These are phyloP conservation scores for Neurospora intermedia DNA, from an alignment of 495 filamentous ascomycete species.

Conservation along the genomic window DNA sequence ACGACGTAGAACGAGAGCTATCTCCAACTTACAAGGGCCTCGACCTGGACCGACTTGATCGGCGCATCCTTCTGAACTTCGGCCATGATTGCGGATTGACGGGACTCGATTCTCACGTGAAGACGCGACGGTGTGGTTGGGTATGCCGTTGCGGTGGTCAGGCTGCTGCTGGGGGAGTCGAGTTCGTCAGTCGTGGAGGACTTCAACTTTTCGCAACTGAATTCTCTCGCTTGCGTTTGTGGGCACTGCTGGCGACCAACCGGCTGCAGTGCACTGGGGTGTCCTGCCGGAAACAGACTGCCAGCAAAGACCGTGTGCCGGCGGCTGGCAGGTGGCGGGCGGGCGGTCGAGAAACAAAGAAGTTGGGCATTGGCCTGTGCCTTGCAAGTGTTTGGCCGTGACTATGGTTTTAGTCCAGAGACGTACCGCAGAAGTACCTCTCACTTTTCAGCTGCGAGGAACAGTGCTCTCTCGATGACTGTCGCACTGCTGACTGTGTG, in stretches of 20 bases:
- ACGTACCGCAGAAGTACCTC: not conserved
- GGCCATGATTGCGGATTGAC: constrained; percentile 25
- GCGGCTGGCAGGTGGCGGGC: not conserved
- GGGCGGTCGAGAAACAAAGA: not conserved
- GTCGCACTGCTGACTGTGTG: not conserved
- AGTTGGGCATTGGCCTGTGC: not conserved
- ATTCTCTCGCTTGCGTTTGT: constrained; percentile 25
- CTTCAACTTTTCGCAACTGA: constrained; percentile 12
- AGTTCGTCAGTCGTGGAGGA: constrained; percentile 2
- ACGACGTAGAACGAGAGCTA: not conserved
- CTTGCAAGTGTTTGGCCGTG: not conserved
- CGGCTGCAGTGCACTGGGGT: not conserved
- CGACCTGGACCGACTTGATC: constrained; percentile 71
- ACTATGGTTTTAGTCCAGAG: not conserved
- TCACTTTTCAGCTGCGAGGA: not conserved
- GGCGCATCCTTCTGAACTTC: constrained; percentile 47
- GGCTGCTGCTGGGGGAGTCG: constrained; percentile 1
- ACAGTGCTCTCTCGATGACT: not conserved
- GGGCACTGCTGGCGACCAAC: constrained; percentile 8
- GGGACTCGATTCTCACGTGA: constrained; percentile 1
- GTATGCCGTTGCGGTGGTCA: not conserved
- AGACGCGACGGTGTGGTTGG: constrained; percentile 1
- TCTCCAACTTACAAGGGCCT: constrained; percentile 54
- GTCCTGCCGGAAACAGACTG: not conserved
- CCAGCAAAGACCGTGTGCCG: not conserved